A percentile compares a stretch with the other conserved stretches of the same genome.
Conservation (phyloP, 495 filamentous ascomycete species). For the Penicillium pulvis region DNA sequence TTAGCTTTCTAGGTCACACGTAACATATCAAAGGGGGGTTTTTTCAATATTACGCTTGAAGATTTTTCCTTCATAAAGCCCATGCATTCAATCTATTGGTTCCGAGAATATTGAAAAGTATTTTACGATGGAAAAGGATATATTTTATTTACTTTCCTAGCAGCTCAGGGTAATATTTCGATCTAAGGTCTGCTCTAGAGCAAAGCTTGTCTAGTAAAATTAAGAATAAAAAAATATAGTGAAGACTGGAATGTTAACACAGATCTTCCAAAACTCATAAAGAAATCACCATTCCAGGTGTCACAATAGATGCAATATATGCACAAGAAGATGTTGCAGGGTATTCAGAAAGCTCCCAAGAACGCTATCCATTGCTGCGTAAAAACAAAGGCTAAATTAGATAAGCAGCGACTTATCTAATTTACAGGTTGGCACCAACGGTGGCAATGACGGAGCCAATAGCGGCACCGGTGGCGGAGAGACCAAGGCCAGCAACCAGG, state of each 20-base stretch:
- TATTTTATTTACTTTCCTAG: neutral
- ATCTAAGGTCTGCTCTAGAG: neutral
- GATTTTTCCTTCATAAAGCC: no score
- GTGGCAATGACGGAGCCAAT: conserved; percentile 38
- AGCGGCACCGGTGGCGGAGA: conserved; percentile 33
- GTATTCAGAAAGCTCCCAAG: conserved; percentile 22
- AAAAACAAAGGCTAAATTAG: conserved; percentile 13
- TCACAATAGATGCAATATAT: conserved; percentile 25
- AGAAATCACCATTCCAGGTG: conserved; percentile 19
- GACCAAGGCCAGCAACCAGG: conserved; percentile 44
- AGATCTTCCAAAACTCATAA: neutral
- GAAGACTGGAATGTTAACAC: neutral
- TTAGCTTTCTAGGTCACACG: no score
- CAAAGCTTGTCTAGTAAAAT: neutral
- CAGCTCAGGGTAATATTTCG: neutral
- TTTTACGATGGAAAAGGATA: neutral
- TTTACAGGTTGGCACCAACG: conserved; percentile 41
- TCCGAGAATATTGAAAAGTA: neutral
- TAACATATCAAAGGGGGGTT: no score
- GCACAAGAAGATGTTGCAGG: conserved; percentile 21
- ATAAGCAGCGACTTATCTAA: conserved; percentile 10
- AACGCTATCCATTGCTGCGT: conserved; percentile 29
- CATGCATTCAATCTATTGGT: no score
- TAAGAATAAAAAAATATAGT: neutral
- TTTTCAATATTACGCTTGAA: no score